Percentiles rank a stretch among this genome's conserved stretches.
These are phyloP conservation scores for Kwoniella europaea DNA, from an alignment of 768 basidiomycete genomes.

Conservation along the genomic window DNA sequence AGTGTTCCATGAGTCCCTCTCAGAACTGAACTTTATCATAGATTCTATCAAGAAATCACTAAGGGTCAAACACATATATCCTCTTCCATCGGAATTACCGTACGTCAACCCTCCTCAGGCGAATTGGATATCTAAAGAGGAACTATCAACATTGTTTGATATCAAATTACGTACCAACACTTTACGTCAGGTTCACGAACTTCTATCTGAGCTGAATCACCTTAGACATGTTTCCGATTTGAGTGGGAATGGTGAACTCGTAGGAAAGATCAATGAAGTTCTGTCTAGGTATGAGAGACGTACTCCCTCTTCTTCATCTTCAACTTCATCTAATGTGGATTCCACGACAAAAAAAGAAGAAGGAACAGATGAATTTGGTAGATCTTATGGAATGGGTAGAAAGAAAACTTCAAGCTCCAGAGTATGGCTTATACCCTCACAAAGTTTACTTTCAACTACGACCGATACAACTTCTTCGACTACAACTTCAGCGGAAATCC, in stretches of 20 bases:
- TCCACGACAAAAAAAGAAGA: too few species aligned
- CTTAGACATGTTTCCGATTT: conserved; percentile 45
- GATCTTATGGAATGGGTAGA: conserved; percentile 82
- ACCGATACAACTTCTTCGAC: neutral
- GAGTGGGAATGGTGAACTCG: conserved; percentile 37
- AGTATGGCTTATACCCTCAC: conserved; percentile 79
- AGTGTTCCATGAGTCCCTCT: conserved; percentile 73
- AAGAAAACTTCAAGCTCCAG: conserved; percentile 88
- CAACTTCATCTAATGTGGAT: too few species aligned
- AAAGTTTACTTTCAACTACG: conserved; percentile 8
- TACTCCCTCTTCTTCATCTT: neutral
- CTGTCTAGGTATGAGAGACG: conserved; percentile 40
- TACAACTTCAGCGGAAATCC: conserved; percentile 66
- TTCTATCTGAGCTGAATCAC: conserved; percentile 51
- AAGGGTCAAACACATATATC: conserved; percentile 70
- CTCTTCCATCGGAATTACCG: conserved; percentile 73
- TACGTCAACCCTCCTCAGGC: conserved; percentile 66
- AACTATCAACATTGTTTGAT: conserved; percentile 67
- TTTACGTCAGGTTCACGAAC: conserved; percentile 66
- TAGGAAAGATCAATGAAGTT: conserved; percentile 24
- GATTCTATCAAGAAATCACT: conserved; percentile 67
- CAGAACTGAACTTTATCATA: conserved; percentile 70
- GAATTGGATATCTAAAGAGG: conserved; percentile 71
- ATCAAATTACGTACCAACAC: conserved; percentile 70
- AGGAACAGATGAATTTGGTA: conserved; percentile 77